These are phyloP conservation scores for Salix caprea DNA, from an alignment of 345 rosid genomes.

Conservation along the genomic window DNA sequence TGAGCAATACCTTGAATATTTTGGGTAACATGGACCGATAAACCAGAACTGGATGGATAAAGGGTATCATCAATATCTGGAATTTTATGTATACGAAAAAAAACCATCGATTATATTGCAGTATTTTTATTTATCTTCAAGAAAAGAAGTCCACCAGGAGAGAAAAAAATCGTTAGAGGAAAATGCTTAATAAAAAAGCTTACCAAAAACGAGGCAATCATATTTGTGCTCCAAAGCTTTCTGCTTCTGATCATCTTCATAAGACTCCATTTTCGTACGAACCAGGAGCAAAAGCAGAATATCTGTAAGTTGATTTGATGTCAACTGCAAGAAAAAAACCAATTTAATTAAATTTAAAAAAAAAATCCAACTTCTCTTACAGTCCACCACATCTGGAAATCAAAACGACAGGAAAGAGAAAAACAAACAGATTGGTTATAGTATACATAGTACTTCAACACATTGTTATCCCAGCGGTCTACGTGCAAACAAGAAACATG, in stretches of 20 bases:
- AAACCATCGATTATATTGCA: neutral
- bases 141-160: neutral
- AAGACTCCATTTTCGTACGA: conserved; percentile 15
- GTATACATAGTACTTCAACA: too few relatives aligned
- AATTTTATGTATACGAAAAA: neutral
- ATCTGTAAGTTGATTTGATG: too few relatives aligned
- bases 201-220: conserved; percentile 32
- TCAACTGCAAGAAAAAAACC: too few relatives aligned
- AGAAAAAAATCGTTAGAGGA: neutral
- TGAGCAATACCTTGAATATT: conserved; percentile 22
- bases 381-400: too few relatives aligned
- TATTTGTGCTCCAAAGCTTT: conserved; percentile 11
- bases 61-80: conserved; percentile 37
- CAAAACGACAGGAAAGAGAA: too few relatives aligned
- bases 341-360: too few relatives aligned
- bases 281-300: too few relatives aligned
- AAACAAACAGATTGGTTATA: too few relatives aligned
- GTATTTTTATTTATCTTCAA: neutral
- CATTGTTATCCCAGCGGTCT: too few relatives aligned
- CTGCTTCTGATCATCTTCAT: neutral
- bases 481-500: too few relatives aligned
- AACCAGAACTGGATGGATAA: conserved; percentile 23
- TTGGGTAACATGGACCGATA: conserved; percentile 10
- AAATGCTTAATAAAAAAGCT: neutral
- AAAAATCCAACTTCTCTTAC: too few relatives aligned